Evolutionary conservation across 306 rosid genomes (phyloP).

Genomic region (Prunus mume): DNA sequence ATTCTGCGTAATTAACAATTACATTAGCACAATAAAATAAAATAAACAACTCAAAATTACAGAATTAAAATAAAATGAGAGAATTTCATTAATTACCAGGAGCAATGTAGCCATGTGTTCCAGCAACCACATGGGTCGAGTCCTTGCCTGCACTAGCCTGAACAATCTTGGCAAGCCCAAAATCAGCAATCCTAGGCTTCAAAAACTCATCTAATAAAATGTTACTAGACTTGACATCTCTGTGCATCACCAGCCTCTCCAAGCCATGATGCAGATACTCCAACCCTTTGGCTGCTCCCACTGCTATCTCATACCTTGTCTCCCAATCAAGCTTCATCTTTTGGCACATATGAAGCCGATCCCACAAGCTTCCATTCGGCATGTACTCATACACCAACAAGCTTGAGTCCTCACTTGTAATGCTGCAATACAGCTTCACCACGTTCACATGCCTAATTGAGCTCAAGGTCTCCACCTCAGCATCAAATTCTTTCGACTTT

Average conservation of each 20-base stretch:
- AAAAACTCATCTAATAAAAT: conserved; percentile 79
- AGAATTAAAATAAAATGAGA: neutral
- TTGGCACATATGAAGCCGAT: conserved; percentile 52
- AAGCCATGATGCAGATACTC: conserved; percentile 89
- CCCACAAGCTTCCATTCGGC: conserved; percentile 93
- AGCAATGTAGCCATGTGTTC: conserved; percentile 92
- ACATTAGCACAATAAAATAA: neutral
- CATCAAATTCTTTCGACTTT: conserved; percentile 63
- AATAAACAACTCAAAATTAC: neutral
- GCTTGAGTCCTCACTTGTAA: conserved; percentile 86
- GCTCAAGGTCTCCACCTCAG: conserved; percentile 80
- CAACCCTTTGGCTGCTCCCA: conserved; percentile 88
- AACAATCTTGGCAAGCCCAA: conserved; percentile 85
- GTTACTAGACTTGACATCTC: conserved; percentile 92
- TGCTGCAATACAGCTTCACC: conserved; percentile 87
- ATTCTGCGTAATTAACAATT: conserved; percentile 48
- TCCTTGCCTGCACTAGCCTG: conserved; percentile 43
- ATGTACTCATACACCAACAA: conserved; percentile 83
- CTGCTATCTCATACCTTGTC: conserved; percentile 68
- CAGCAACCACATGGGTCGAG: conserved; percentile 77
- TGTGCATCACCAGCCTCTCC: conserved; percentile 73
- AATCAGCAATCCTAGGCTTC: conserved; percentile 92
- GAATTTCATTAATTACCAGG: conserved; percentile 56
- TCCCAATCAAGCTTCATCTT: conserved; percentile 95
- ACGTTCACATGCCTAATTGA: conserved; percentile 91